Conservation (phyloP, 2,329 filamentous ascomycete genomes). For the Harringtonia lauricola region DNA sequence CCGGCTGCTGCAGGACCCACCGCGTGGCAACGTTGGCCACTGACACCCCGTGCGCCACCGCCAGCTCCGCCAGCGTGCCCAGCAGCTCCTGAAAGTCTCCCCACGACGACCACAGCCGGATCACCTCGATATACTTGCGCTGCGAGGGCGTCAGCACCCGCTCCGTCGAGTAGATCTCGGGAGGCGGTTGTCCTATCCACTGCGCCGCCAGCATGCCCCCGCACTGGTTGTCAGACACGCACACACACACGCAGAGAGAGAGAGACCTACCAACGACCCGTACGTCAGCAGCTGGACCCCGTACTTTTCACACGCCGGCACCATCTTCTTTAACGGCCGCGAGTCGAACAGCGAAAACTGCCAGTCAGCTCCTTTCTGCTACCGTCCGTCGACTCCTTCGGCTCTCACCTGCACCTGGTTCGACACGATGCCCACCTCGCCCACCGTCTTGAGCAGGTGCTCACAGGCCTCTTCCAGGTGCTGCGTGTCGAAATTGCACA, state of each 20-base stretch:
- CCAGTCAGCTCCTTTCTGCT: background rate
- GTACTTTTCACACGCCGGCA: conserved; percentile 17
- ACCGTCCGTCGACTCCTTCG: no score
- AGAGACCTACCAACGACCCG: conserved; percentile 19
- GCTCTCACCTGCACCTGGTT: conserved; percentile 22
- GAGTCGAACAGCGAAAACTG: conserved; percentile 23
- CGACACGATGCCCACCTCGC: conserved; percentile 18
- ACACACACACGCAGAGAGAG: background rate
- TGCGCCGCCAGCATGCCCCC: conserved; percentile 23
- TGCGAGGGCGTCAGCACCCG: conserved; percentile 22
- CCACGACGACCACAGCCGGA: conserved; percentile 20
- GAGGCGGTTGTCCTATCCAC: conserved; percentile 20
- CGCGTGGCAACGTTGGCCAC: conserved; percentile 20
- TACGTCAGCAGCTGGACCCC: conserved; percentile 22
- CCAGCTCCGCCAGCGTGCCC: conserved; percentile 12
- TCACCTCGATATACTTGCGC: conserved; percentile 23
- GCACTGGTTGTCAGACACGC: conserved; percentile 12
- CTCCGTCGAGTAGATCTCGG: conserved; percentile 20
- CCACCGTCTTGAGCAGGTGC: conserved; percentile 18
- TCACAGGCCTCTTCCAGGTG: conserved; percentile 21
- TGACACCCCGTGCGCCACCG: conserved; percentile 16
- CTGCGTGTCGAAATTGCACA: conserved; percentile 24
- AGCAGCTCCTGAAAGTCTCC: conserved; percentile 19
- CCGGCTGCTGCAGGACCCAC: conserved; percentile 21
- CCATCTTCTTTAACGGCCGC: conserved; percentile 19